These are phyloP conservation scores for Microcera coccophila DNA, from an alignment of 2,329 filamentous ascomycete species.

Conservation along the genomic window DNA sequence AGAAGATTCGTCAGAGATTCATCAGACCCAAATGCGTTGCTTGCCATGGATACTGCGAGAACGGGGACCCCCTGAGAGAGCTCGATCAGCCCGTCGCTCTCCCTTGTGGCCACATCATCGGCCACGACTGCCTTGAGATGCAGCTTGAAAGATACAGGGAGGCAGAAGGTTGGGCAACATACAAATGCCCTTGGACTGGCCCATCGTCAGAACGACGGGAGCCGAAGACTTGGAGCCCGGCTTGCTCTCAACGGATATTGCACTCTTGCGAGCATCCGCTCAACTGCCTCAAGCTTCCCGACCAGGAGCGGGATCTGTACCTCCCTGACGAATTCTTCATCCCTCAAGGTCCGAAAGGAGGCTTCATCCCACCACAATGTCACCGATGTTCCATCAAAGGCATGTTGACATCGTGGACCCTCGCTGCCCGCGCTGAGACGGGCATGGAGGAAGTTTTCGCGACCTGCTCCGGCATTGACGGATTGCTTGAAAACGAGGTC, in stretches of 20 bases:
- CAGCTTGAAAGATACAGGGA: no score
- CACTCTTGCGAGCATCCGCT: constrained; percentile 12
- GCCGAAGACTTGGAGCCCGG: constrained; percentile 1
- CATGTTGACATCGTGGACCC: not conserved
- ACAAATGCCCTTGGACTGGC: constrained; percentile 17
- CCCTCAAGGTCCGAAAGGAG: not conserved
- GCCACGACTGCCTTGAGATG: no score
- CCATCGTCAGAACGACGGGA: constrained; percentile 4
- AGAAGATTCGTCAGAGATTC: constrained; percentile 7
- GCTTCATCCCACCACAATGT: constrained; percentile 7
- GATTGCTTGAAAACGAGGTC: not conserved
- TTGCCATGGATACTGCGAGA: constrained; percentile 15
- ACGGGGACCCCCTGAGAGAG: not conserved
- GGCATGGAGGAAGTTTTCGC: not conserved
- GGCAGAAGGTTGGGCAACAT: no score
- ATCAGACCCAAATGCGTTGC: constrained; percentile 15
- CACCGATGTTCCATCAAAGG: not conserved
- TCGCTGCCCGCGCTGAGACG: constrained; percentile 15
- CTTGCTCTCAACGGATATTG: constrained; percentile 16
- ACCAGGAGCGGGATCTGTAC: not conserved
- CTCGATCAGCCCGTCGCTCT: constrained; percentile 7
- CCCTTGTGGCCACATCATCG: constrained; percentile 23
- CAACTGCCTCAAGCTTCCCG: not conserved
- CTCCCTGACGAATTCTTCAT: constrained; percentile 1
- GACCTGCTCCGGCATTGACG: not conserved